A percentile compares a stretch with the other conserved stretches of the same genome.
Evolutionary conservation across 179 eudicot species (phyloP).

Genomic region (Carnegiea gigantea): DNA sequence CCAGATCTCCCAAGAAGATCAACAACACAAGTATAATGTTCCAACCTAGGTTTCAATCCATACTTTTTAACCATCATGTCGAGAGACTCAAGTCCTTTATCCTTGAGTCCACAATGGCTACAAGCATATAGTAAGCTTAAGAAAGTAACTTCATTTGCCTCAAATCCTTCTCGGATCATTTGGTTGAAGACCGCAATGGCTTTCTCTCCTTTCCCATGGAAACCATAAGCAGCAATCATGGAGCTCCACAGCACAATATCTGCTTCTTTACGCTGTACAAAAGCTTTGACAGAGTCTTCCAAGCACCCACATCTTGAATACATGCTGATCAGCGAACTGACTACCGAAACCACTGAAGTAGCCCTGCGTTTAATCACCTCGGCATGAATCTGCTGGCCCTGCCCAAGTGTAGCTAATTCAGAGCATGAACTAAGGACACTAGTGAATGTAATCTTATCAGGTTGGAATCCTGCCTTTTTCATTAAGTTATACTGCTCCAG

Average conservation of each 20-base stretch:
- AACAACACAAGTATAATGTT: conserved; percentile 81
- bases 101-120: conserved; percentile 74
- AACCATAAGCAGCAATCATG: conserved; percentile 85
- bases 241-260: conserved; percentile 74
- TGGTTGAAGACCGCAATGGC: conserved; percentile 55
- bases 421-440: conserved; percentile 76
- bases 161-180: conserved; percentile 55
- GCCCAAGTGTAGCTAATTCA: conserved; percentile 73
- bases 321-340: conserved; percentile 76
- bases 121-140: conserved; percentile 80
- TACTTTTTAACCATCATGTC: conserved; percentile 54
- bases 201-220: conserved; percentile 79
- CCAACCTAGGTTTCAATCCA: conserved; percentile 49
- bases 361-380: conserved; percentile 63
- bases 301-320: conserved; percentile 85
- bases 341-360: conserved; percentile 42
- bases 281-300: conserved; percentile 64
- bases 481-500: conserved; percentile 57
- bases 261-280: conserved; percentile 42
- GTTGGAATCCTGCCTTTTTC: conserved; percentile 64
- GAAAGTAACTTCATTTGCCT: conserved; percentile 70
- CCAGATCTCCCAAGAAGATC: conserved; percentile 87
- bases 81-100: conserved; percentile 60
- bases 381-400: conserved; percentile 81
- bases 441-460: conserved; percentile 72